Conservation (phyloP, 176 grass and related monocot species). For the Hordeum marinum region DNA sequence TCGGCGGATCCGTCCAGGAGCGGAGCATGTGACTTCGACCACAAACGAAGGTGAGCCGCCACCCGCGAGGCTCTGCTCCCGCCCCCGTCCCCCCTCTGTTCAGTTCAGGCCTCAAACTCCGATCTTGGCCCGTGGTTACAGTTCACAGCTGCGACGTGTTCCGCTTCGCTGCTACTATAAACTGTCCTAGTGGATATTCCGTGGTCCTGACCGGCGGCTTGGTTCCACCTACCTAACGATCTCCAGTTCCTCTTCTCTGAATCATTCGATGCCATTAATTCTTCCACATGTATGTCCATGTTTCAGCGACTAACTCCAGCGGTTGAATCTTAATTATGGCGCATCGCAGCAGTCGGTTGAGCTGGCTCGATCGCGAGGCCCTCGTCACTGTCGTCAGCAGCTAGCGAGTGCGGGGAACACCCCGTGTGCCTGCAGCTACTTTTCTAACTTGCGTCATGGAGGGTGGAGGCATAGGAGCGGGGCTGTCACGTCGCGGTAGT, state of each 20-base stretch:
- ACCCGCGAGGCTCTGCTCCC: not conserved
- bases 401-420: slow-evolving; percentile 4
- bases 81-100: not conserved
- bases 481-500: slow-evolving; percentile 34
- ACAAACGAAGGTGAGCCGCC: slow-evolving; percentile 20
- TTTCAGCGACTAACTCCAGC: slow-evolving; percentile 14
- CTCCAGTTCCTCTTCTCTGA: not conserved
- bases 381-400: not conserved
- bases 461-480: not conserved
- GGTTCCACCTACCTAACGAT: slow-evolving; percentile 41
- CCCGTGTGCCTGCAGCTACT: not conserved
- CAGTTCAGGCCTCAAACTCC: not conserved
- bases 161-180: not conserved
- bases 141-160: not conserved
- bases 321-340: not conserved
- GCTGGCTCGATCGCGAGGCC: slow-evolving; percentile 16
- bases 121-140: not conserved
- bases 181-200: not conserved
- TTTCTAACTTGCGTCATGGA: not conserved
- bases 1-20: not conserved
- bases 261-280: not conserved
- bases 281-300: not conserved
- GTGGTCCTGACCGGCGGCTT: slow-evolving; percentile 1
- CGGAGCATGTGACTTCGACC: not conserved
- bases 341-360: slow-evolving; percentile 7